Conservation (phyloP, 1,284 basidiomycete genomes). For the Naganishia albida region DNA sequence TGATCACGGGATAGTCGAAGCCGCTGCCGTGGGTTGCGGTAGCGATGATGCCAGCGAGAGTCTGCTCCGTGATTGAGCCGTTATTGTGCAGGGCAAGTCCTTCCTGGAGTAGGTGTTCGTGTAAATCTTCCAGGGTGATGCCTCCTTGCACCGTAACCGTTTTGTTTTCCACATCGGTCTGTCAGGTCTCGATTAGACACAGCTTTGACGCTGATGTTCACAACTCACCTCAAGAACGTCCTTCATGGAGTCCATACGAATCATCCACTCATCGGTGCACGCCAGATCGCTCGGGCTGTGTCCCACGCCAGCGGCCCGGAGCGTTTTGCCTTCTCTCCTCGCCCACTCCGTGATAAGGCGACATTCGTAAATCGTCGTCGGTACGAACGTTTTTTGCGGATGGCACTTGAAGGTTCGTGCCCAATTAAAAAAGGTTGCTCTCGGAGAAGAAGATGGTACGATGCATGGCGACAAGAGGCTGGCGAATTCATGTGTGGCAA, state of each 20-base stretch:
- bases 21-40: conserved; percentile 96
- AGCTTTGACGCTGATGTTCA: conserved; percentile 30
- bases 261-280: conserved; percentile 79
- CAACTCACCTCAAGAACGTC: conserved; percentile 69
- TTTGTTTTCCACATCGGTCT: conserved; percentile 60
- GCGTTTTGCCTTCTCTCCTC: conserved; percentile 65
- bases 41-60: conserved; percentile 87
- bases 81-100: conserved; percentile 85
- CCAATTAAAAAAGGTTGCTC: conserved; percentile 57
- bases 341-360: conserved; percentile 80
- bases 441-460: conserved; percentile 13
- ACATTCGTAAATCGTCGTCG: conserved; percentile 71
- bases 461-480: conserved; percentile 7
- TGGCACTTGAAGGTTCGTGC: conserved; percentile 57
- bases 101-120: conserved; percentile 64
- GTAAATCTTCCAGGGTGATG: conserved; percentile 73
- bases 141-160: conserved; percentile 75
- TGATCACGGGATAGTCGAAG: conserved; percentile 75
- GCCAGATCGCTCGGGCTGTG: conserved; percentile 92
- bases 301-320: conserved; percentile 84
- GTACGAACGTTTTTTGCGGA: conserved; percentile 67
- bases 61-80: conserved; percentile 96
- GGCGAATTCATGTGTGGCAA: conserved; percentile 9
- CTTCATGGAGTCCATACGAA: conserved; percentile 71
- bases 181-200: background rate